Evolutionary conservation across 75 land plant species (phyloP), one percentile per base, ranked within the genome.

Genomic region (Picea glauca): DNA sequence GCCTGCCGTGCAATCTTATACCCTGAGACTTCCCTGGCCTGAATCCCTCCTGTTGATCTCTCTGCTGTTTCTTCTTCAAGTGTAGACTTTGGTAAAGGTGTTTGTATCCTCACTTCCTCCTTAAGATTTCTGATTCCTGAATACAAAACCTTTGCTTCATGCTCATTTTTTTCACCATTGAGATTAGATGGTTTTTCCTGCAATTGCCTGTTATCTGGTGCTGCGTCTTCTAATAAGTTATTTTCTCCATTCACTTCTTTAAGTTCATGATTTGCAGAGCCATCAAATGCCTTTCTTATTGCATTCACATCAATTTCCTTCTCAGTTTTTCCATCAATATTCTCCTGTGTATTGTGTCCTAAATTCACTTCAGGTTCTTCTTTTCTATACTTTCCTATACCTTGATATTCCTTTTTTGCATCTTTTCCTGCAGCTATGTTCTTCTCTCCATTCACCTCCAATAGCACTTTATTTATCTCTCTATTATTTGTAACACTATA

Each of bases 1-100:
- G 12, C 50, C n/a, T 70, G 46, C 8, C 20, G 73, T 38, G 73
- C 73, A 70, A 70, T 35, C 23, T 70, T 70, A 70, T 70, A 43
- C 54, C 20, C 18, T 66, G 70, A 43, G 54, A 70, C 13, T 70
- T 70, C 73, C 9, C 40, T 46, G 20, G 50, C 54, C 23, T 70
- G 46, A 38, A 70, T 21, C 54, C 73, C 54, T 70, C 54, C 73
- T 70, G 26, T 35, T n/a, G 18, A 20, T n/a, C n/a, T 18, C 54
- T 43, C 43, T 13, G 11, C 9, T 43, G 54, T 38, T 70, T 40
- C 73, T 70, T 70, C 73, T 70, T 43, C 73, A 7, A 20, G 50
- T 21, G 8, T 70, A 9, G 46, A 43, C n/a, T 70, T 54, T n/a
- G 13, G 23, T 20, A 70, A 26, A 14, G 23, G 54, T 70, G 73